Percentiles rank a stretch among this genome's conserved stretches.
Conservation (phyloP, 1,284 basidiomycete species). For the Ceratorhiza oryzae-sativae region DNA sequence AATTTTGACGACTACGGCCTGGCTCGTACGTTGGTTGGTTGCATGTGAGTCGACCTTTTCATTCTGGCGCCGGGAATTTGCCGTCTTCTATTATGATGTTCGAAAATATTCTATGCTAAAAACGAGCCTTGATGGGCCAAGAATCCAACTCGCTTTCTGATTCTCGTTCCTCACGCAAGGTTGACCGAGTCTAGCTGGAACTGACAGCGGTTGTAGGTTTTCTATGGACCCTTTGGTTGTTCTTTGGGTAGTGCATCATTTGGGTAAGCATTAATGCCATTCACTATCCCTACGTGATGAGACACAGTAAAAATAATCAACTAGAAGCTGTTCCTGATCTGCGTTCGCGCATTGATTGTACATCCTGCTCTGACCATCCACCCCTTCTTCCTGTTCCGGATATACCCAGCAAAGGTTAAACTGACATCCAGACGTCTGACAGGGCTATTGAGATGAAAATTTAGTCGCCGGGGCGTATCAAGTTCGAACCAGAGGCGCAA, state of each 20-base stretch:
- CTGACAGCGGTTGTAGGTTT: neutral
- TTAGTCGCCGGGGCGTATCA: neutral
- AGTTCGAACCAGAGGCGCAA: neutral
- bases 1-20: slow-evolving; percentile 31
- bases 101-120: slow-evolving; percentile 41
- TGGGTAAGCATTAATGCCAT: neutral
- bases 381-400: neutral
- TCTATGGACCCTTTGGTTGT: neutral
- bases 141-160: slow-evolving; percentile 31
- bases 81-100: slow-evolving; percentile 12
- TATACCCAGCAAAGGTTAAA: neutral
- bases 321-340: slow-evolving; percentile 40
- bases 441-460: neutral
- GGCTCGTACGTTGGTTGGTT: neutral
- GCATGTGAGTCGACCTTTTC: neutral
- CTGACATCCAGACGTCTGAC: neutral
- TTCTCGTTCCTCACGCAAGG: neutral
- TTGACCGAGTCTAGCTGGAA: neutral
- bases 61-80: too few relatives aligned
- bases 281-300: slow-evolving; percentile 9
- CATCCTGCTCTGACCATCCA: slow-evolving; percentile 30
- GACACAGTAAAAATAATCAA: slow-evolving; percentile 33
- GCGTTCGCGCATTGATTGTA: slow-evolving; percentile 36
- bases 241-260: neutral
- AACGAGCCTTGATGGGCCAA: slow-evolving; percentile 35